A percentile compares a stretch with the other conserved stretches of the same genome.
Evolutionary conservation across 192 early-diverging fungal genomes (phyloP).

Genomic region (Coemansia erecta): DNA sequence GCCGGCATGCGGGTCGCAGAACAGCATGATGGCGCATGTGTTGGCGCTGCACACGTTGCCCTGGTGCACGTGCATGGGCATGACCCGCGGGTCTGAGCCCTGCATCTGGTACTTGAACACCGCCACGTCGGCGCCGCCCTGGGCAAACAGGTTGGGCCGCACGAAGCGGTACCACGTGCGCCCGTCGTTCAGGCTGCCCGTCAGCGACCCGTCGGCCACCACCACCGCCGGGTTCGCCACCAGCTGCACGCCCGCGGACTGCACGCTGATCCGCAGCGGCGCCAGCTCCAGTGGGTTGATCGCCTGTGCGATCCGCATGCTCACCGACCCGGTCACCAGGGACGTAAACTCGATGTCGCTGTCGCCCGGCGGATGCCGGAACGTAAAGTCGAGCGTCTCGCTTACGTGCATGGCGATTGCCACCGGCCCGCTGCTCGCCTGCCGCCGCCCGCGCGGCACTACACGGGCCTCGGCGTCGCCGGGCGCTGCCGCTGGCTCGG

Average conservation of each 20-base stretch:
- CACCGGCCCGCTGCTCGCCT: conserved; percentile 21
- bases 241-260: conserved; percentile 20
- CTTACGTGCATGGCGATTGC: conserved; percentile 26
- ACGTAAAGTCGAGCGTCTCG: conserved; percentile 39
- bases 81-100: conserved; percentile 1
- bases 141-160: conserved; percentile 48
- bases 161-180: conserved; percentile 52
- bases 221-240: conserved; percentile 47
- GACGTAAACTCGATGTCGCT: conserved; percentile 5
- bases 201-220: conserved; percentile 35
- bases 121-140: conserved; percentile 17
- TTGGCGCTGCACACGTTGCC: conserved; percentile 1
- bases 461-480: conserved; percentile 4
- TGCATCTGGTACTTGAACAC: conserved; percentile 44
- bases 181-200: conserved; percentile 19
- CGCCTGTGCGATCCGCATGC: conserved; percentile 19
- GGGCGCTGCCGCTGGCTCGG: background rate
- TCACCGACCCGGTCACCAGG: conserved; percentile 26
- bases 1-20: conserved; percentile 29
- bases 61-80: conserved; percentile 18
- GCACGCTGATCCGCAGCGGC: conserved; percentile 40
- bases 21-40: conserved; percentile 21
- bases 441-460: conserved; percentile 26
- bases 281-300: conserved; percentile 47
- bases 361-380: background rate